Conservation (phyloP, 768 basidiomycete species). For the Rhodotorula diobovata region DNA sequence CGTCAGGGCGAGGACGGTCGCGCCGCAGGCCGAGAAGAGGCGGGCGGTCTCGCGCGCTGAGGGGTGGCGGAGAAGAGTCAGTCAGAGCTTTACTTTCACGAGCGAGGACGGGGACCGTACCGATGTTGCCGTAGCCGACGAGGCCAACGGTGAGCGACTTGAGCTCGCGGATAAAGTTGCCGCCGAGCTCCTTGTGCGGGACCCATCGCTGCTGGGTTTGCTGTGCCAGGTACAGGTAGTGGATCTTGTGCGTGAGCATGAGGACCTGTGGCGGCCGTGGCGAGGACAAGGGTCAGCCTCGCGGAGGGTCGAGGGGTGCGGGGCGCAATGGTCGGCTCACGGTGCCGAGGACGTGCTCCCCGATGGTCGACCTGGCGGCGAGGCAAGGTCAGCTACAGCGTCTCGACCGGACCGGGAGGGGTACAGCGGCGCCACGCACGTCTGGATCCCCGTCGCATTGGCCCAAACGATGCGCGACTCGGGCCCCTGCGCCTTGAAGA, state of each 20-base stretch:
- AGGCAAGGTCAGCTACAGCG: no score
- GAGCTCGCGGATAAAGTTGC: slow-evolving; percentile 1
- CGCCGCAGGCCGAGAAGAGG: slow-evolving; percentile 12
- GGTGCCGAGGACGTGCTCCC: slow-evolving; percentile 2
- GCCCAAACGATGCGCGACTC: not conserved
- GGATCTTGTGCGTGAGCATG: not conserved
- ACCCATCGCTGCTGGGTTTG: slow-evolving; percentile 1
- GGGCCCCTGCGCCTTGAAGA: not conserved
- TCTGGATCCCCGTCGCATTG: not conserved
- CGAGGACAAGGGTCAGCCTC: no score
- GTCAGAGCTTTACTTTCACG: no score
- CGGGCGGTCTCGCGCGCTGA: slow-evolving; percentile 10
- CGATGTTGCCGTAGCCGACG: slow-evolving; percentile 11
- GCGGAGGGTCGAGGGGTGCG: not conserved
- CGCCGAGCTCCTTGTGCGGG: not conserved
- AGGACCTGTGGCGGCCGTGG: not conserved
- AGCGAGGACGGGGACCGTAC: not conserved
- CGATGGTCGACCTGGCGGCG: not conserved
- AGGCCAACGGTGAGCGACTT: not conserved
- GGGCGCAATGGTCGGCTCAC: no score
- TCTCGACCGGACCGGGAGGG: no score
- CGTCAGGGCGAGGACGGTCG: slow-evolving; percentile 3
- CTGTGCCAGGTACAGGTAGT: no score
- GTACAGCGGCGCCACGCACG: not conserved
- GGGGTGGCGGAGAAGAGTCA: no score